These are phyloP conservation scores for Tagetes erecta DNA, from an alignment of 129 eudicot genomes.

Conservation along the genomic window DNA sequence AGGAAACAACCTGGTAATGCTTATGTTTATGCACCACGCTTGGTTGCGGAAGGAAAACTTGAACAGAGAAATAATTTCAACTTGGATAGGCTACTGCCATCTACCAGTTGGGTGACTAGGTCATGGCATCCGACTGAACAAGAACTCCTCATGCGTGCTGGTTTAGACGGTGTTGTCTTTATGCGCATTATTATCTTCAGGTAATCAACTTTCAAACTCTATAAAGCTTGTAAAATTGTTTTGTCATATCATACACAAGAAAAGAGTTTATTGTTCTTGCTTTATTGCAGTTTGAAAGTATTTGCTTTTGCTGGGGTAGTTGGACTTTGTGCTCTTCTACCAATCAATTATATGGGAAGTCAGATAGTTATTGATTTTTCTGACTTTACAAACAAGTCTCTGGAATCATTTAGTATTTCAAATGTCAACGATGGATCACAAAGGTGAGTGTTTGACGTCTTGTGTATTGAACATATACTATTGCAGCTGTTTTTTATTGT, in stretches of 20 bases:
- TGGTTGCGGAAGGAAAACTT: slow-evolving; percentile 63
- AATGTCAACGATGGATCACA: slow-evolving; percentile 90
- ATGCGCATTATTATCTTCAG: slow-evolving; percentile 75
- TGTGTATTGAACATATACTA: slow-evolving; percentile 6
- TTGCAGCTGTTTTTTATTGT: slow-evolving; percentile 13
- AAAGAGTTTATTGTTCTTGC: slow-evolving; percentile 27
- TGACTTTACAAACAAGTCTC: slow-evolving; percentile 59
- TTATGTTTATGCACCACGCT: slow-evolving; percentile 78
- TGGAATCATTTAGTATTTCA: slow-evolving; percentile 85
- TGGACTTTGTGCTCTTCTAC: slow-evolving; percentile 81
- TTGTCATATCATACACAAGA: slow-evolving; percentile 9
- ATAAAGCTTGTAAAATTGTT: background rate
- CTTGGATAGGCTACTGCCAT: slow-evolving; percentile 61
- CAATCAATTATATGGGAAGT: slow-evolving; percentile 75
- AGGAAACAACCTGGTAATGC: slow-evolving; percentile 72
- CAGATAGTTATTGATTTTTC: slow-evolving; percentile 61
- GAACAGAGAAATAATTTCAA: slow-evolving; percentile 41
- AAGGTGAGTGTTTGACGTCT: slow-evolving; percentile 41
- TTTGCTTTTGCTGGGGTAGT: slow-evolving; percentile 69
- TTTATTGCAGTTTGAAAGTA: slow-evolving; percentile 64
- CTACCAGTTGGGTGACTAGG: slow-evolving; percentile 70
- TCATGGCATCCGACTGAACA: slow-evolving; percentile 82
- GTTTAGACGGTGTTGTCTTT: slow-evolving; percentile 91
- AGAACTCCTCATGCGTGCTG: slow-evolving; percentile 60
- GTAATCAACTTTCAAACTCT: slow-evolving; percentile 33